Evolutionary conservation across 768 basidiomycete genomes (phyloP).

Genomic region (Leccinum variicolor): DNA sequence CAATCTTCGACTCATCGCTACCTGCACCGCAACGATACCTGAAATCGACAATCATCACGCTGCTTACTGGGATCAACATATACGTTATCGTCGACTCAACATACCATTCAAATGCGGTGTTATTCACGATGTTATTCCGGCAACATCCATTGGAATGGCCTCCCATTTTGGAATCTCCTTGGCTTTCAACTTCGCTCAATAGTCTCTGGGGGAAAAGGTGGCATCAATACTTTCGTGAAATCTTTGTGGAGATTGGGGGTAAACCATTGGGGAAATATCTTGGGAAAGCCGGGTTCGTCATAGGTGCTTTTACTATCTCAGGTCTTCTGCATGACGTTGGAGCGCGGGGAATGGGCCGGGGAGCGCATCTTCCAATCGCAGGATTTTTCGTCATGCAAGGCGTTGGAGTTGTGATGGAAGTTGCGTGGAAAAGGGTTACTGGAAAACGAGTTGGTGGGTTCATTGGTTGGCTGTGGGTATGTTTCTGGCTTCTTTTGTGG

Average conservation of each 20-base stretch:
- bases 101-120: conserved; percentile 41
- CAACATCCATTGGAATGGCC: conserved; percentile 60
- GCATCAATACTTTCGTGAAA: conserved; percentile 65
- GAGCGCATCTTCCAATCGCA: conserved; percentile 32
- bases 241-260: conserved; percentile 52
- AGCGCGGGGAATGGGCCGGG: conserved; percentile 55
- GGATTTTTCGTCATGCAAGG: conserved; percentile 61
- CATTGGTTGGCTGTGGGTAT: conserved; percentile 51
- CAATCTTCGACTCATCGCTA: conserved; percentile 36
- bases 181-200: conserved; percentile 52
- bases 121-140: conserved; percentile 43
- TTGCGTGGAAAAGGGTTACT: conserved; percentile 40
- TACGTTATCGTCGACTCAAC: conserved; percentile 43
- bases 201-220: conserved; percentile 62
- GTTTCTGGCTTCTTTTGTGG: conserved; percentile 45
- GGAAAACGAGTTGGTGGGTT: conserved; percentile 46
- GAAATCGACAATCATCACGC: conserved; percentile 43
- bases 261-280: conserved; percentile 40
- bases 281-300: conserved; percentile 46
- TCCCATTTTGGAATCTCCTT: conserved; percentile 58
- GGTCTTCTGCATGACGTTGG: conserved; percentile 59
- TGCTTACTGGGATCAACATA: conserved; percentile 41
- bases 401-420: conserved; percentile 49
- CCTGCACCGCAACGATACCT: conserved; percentile 32
- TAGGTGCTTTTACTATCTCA: conserved; percentile 61